Evolutionary conservation across 2,329 filamentous ascomycete genomes (phyloP).

Genomic region (Elsinoe australis): DNA sequence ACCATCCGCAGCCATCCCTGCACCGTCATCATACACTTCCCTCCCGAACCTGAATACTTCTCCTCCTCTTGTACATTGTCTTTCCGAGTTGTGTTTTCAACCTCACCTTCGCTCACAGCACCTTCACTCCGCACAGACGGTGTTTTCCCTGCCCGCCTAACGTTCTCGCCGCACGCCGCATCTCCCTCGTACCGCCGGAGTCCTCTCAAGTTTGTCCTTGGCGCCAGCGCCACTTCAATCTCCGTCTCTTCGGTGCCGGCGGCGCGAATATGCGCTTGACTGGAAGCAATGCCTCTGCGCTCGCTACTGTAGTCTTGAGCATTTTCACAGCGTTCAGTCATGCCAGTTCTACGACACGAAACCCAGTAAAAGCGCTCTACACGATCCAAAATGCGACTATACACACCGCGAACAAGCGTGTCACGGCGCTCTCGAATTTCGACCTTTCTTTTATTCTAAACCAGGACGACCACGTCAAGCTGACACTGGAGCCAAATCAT

Average conservation of each 20-base stretch:
- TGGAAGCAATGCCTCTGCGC: slow-evolving; percentile 21
- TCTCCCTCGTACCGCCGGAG: not conserved
- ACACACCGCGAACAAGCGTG: slow-evolving; percentile 66
- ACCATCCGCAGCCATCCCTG: no score
- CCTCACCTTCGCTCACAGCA: no score
- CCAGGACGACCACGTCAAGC: slow-evolving; percentile 61
- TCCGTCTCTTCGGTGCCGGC: not conserved
- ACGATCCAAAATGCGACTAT: slow-evolving; percentile 68
- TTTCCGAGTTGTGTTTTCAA: no score
- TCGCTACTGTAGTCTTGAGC: slow-evolving; percentile 9
- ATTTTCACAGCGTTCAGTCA: slow-evolving; percentile 22
- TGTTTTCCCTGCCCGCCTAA: not conserved
- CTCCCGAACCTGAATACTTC: no score
- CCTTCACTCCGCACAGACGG: not conserved
- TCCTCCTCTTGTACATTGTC: no score
- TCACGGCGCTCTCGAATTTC: slow-evolving; percentile 75
- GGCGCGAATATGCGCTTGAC: slow-evolving; percentile 21
- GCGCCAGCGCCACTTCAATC: not conserved
- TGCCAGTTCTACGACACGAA: slow-evolving; percentile 57
- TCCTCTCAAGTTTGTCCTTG: not conserved
- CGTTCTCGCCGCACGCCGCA: not conserved
- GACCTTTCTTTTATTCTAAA: slow-evolving; percentile 72
- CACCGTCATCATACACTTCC: no score
- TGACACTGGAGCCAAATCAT: slow-evolving; percentile 81
- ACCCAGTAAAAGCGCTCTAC: slow-evolving; percentile 67